Base-by-base conservation (phyloP, 2,329 filamentous ascomycete species). In the Reticulascus tulasneorum region DNA sequence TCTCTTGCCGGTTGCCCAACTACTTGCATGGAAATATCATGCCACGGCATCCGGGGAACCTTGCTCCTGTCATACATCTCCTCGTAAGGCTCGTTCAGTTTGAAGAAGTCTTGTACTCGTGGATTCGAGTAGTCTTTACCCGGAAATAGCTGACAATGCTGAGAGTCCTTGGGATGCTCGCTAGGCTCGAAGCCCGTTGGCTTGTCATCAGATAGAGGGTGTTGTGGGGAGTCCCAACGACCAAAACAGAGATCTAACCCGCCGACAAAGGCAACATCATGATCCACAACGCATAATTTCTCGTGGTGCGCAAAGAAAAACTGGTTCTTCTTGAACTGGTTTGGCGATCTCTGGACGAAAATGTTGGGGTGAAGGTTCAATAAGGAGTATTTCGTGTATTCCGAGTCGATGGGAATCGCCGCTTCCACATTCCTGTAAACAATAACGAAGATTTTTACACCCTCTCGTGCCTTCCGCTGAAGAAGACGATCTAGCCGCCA, bases 291-390 rank as follows among this genome's bases (percentile, higher is more conserved):
- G 53, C 89, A 91, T n/a, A 98, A 77, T 63, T 98, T 98, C 60
- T 98, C 93, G 62, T 98, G 93, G 56, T 98, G 93, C 2, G 93
- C 93, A 73, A 94, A 98, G 70, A 98, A 98, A 67, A 98, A 98
- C 29, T 95, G 94, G 53, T 97, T 97, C 64, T 98, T 94, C 54
- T 94, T 86, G 63, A 97, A 90, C 62, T 98, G 93, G 51, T 98
- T 96, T 1, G 93, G 93, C 4, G 93, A 97, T 52, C 93, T 75
- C 56, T 97, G 89, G 11, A 98, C 89, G 51, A 95, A 95, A 45
- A 98, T 82, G 58, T 98, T 98, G 15, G 89, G 89, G 51, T 97
- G 91, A 7, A 98, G 73, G 55, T 97, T 94, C 30, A 98, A 77
- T 40, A 98, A 74, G 2, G 90, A 95, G 62, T 90, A 94, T 54